phyloP scores from a whole-genome alignment of 1,284 basidiomycete genomes.

The Marasmius sp. region DNA sequence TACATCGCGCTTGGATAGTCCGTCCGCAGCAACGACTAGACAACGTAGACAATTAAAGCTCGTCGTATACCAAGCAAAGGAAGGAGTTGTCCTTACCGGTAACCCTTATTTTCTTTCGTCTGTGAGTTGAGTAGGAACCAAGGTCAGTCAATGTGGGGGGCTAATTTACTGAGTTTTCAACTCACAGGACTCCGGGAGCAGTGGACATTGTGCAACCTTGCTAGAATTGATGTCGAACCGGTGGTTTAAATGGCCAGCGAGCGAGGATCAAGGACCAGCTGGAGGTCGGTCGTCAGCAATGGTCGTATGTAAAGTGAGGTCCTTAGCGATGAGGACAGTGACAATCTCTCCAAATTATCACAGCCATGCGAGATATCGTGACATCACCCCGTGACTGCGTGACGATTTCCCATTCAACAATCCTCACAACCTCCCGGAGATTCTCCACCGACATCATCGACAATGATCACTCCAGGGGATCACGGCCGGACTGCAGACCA shows the following conservation, averaged over 20 bases:
- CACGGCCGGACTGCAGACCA: no score
- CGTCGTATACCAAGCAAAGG: not conserved
- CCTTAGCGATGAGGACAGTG: no score
- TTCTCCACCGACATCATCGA: no score
- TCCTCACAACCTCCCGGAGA: no score
- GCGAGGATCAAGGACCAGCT: not conserved
- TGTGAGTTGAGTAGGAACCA: conserved; percentile 21
- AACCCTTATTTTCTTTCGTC: conserved; percentile 60
- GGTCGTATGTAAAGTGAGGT: no score
- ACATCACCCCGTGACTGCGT: no score
- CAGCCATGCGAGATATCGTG: no score
- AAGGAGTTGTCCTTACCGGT: conserved; percentile 41
- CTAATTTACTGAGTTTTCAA: conserved; percentile 11
- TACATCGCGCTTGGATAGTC: conserved; percentile 86
- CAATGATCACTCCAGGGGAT: no score
- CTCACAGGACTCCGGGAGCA: conserved; percentile 34
- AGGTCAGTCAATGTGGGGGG: conserved; percentile 12
- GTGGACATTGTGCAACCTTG: conserved; percentile 3
- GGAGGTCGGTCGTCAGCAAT: not conserved
- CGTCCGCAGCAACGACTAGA: conserved; percentile 86
- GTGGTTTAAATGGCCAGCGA: not conserved
- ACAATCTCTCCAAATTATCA: no score
- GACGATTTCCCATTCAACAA: no score
- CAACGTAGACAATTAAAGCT: not conserved
- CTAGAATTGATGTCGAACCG: not conserved